These are phyloP conservation scores for Dysphania ambrosioides DNA, from an alignment of 148 eudicot species.

Conservation along the genomic window DNA sequence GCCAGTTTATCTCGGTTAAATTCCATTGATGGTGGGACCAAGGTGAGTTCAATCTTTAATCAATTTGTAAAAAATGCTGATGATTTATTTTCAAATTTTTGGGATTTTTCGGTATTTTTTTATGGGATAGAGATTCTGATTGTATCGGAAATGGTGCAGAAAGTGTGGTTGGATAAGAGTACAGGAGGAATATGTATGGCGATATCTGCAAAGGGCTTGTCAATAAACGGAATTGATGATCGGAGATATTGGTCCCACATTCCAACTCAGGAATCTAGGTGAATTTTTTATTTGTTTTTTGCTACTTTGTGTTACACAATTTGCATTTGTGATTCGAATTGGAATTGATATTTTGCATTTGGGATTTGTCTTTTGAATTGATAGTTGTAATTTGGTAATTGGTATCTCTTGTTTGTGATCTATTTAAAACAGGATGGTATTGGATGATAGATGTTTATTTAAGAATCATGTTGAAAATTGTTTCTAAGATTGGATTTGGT, in stretches of 20 bases:
- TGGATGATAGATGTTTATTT: no score
- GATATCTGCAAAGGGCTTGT: slow-evolving; percentile 45
- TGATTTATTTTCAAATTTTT: not conserved
- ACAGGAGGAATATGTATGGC: slow-evolving; percentile 49
- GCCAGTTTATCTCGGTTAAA: slow-evolving; percentile 48
- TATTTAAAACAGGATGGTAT: no score
- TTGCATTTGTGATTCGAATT: not conserved
- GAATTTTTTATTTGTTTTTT: slow-evolving; percentile 9
- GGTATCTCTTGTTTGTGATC: no score
- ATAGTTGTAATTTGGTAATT: not conserved
- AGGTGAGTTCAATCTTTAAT: slow-evolving; percentile 39
- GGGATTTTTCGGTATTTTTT: not conserved
- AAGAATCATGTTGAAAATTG: no score
- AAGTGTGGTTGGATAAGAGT: slow-evolving; percentile 51
- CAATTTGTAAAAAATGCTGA: not conserved
- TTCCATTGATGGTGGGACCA: slow-evolving; percentile 58
- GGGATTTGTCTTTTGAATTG: not conserved
- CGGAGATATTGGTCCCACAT: slow-evolving; percentile 57
- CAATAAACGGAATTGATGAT: slow-evolving; percentile 57
- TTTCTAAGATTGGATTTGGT: no score
- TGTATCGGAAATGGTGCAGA: slow-evolving; percentile 32
- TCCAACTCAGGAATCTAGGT: slow-evolving; percentile 60
- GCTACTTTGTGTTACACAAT: no score
- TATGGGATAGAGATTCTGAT: not conserved
- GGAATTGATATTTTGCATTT: not conserved